Evolutionary conservation across 495 filamentous ascomycete genomes (phyloP).

Genomic region (Podospora appendiculata): DNA sequence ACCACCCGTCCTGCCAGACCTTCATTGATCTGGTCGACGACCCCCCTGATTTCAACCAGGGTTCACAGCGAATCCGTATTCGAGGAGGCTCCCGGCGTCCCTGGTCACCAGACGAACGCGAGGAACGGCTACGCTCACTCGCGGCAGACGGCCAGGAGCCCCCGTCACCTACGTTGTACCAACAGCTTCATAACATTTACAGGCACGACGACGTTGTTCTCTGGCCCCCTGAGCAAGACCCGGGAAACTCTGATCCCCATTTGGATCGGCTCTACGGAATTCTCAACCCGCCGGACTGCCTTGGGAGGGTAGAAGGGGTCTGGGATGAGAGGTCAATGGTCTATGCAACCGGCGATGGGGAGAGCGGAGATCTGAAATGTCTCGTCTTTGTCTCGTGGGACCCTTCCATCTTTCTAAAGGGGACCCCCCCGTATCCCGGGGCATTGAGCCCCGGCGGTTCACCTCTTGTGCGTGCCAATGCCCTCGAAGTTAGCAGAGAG

Average conservation of each 20-base stretch:
- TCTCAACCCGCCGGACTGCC: constrained; percentile 47
- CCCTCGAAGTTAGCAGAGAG: no score
- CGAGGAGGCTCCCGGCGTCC: constrained; percentile 31
- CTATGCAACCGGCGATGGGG: constrained; percentile 37
- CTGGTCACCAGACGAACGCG: constrained; percentile 45
- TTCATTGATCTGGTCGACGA: constrained; percentile 64
- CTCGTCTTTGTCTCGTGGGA: constrained; percentile 61
- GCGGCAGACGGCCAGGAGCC: not conserved
- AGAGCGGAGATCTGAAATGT: constrained; percentile 30
- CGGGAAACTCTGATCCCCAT: constrained; percentile 15
- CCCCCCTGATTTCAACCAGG: constrained; percentile 27
- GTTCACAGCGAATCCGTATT: constrained; percentile 23
- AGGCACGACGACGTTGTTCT: constrained; percentile 40
- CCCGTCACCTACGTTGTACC: constrained; percentile 14
- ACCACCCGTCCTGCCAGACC: constrained; percentile 49
- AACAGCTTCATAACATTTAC: constrained; percentile 33
- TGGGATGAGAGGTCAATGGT: constrained; percentile 59
- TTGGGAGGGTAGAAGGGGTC: constrained; percentile 40
- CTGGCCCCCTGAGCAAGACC: constrained; percentile 52
- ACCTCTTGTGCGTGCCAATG: not conserved
- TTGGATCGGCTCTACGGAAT: constrained; percentile 42
- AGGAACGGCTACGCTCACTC: constrained; percentile 9
- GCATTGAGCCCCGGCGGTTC: not conserved
- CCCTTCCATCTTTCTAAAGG: constrained; percentile 28
- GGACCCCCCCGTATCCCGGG: constrained; percentile 11